Evolutionary conservation across 176 grass and related monocot genomes (phyloP).

Genomic region (Triticum timopheevii): DNA sequence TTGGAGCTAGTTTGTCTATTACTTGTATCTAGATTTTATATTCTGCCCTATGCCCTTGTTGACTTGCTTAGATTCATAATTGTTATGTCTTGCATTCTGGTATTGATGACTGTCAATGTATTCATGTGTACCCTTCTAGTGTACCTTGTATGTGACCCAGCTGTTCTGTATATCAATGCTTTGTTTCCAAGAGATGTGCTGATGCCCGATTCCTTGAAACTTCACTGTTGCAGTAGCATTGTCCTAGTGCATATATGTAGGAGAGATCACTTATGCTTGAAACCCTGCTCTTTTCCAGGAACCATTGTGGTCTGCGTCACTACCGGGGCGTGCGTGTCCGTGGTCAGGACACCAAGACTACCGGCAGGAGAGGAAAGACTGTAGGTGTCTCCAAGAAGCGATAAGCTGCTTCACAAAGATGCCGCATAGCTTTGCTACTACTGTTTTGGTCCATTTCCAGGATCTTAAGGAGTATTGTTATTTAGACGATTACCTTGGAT

Average conservation of each 20-base stretch:
- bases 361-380: slow-evolving; percentile 92
- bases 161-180: background rate
- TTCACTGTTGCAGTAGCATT: too few species aligned
- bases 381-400: slow-evolving; percentile 98
- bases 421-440: background rate
- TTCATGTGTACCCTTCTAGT: too few species aligned
- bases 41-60: too few species aligned
- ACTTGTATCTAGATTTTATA: background rate
- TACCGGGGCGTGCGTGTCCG: slow-evolving; percentile 95
- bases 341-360: slow-evolving; percentile 96
- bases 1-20: background rate
- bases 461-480: too few species aligned
- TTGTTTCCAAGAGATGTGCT: background rate
- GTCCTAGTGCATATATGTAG: too few species aligned
- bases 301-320: slow-evolving; percentile 93
- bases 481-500: too few species aligned
- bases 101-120: too few species aligned
- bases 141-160: background rate
- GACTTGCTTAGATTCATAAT: too few species aligned
- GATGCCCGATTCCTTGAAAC: background rate
- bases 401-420: slow-evolving; percentile 30
- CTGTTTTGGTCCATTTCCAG: too few species aligned
- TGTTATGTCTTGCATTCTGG: too few species aligned
- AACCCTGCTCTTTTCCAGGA: slow-evolving; percentile 35
- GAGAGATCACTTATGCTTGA: too few species aligned